A percentile compares a stretch with the other conserved stretches of the same genome.
These are phyloP conservation scores for Chrysanthemum lavandulifolium DNA, from an alignment of 129 eudicot species.

Conservation along the genomic window DNA sequence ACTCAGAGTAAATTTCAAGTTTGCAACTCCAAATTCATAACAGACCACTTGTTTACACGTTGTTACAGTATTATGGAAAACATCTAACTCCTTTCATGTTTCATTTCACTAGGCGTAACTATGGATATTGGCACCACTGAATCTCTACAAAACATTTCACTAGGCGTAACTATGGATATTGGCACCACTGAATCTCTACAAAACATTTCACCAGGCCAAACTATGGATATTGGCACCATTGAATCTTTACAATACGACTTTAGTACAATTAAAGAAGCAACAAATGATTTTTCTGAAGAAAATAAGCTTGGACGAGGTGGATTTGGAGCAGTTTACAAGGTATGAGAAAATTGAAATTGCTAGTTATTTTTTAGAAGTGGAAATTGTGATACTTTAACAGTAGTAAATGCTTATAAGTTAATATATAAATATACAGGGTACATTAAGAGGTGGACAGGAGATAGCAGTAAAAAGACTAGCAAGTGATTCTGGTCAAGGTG, in stretches of 20 bases:
- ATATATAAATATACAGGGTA: background rate
- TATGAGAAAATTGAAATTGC: too few species aligned
- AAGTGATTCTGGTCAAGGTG: too few species aligned
- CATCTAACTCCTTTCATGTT: background rate
- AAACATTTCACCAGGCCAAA: too few species aligned
- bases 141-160: too few species aligned
- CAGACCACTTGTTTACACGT: background rate
- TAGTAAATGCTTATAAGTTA: background rate
- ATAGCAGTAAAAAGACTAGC: too few species aligned
- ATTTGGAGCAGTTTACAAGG: too few species aligned
- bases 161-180: too few species aligned
- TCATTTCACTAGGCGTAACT: background rate
- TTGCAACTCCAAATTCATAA: background rate
- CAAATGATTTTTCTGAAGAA: background rate
- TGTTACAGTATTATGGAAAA: background rate
- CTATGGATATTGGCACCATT: too few species aligned
- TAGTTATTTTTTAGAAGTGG: background rate
- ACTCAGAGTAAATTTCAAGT: background rate
- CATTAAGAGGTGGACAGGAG: too few species aligned
- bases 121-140: too few species aligned
- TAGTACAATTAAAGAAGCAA: conserved; percentile 2
- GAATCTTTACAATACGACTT: background rate
- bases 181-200: background rate
- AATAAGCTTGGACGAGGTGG: conserved; percentile 1
- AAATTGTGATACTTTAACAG: background rate